These are phyloP conservation scores for Wickerhamia fluorescens DNA, from an alignment of 805 yeast genomes.

Conservation along the genomic window DNA sequence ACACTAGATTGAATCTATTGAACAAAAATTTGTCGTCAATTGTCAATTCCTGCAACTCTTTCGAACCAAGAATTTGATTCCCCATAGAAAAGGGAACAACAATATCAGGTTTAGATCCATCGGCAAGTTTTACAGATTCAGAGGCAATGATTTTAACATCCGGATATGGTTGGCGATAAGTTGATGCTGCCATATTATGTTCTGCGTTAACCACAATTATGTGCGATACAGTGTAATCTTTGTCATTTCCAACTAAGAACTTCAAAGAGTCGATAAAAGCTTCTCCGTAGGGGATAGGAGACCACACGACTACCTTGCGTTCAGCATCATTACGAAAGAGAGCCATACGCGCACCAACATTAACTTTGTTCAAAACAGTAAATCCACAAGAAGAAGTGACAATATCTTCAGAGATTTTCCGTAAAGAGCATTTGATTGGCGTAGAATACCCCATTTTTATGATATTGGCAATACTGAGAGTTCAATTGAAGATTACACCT, in stretches of 20 bases:
- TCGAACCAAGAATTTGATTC: constrained; percentile 24
- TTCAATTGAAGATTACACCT: too few species aligned
- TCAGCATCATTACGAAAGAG: constrained; percentile 22
- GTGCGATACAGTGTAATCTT: constrained; percentile 38
- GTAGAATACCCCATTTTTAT: constrained; percentile 29
- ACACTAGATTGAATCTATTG: constrained; percentile 48
- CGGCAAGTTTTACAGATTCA: too few species aligned
- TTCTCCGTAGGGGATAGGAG: constrained; percentile 49
- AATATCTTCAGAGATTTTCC: constrained; percentile 27
- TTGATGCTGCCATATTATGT: constrained; percentile 56
- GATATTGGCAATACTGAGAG: too few species aligned
- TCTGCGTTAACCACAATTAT: constrained; percentile 56
- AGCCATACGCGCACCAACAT: constrained; percentile 39
- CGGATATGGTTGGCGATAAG: constrained; percentile 46
- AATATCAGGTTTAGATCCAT: constrained; percentile 18
- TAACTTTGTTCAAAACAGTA: constrained; percentile 20
- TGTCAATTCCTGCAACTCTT: constrained; percentile 14
- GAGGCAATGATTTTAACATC: constrained; percentile 47
- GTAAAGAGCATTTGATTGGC: constrained; percentile 22
- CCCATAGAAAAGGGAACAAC: constrained; percentile 35
- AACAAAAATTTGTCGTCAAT: constrained; percentile 30
- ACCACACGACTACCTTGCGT: constrained; percentile 46
- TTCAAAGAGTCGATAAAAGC: constrained; percentile 36
- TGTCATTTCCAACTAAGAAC: constrained; percentile 20
- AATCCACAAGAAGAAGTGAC: constrained; percentile 31